Base-by-base conservation (phyloP, 805 yeast genomes). In the Metschnikowia chrysomelidarum region DNA sequence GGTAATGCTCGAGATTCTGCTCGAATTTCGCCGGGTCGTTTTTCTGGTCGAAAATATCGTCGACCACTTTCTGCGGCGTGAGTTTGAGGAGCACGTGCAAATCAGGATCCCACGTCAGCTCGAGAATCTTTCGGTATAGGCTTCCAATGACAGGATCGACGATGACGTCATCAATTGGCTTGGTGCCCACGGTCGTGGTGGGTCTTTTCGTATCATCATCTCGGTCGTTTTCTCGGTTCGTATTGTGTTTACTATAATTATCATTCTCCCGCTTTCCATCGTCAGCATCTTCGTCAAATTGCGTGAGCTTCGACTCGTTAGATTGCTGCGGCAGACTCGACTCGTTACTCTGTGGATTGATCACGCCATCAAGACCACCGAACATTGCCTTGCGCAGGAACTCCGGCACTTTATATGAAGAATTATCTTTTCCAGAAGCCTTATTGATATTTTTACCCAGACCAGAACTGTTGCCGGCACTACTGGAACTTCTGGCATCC, bases 41-140 rank as follows among this genome's bases (percentile, higher is more conserved):
- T 16, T 44, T 30, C 16, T 76, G 74, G 1, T 74, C 70, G 38
- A 86, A 73, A 2, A 89, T 82, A 56, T 87, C 94, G 20, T 78
- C 78, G 8, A 88, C 70, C 43, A 89, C 76, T 39, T 80, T 85
- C 32, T 73, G 71, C 0, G 96, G 91, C 9, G 80, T 66, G 31
- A 55, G 69, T 66, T 62, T 84, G 76, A 65, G 53, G 29, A 61
- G 57, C 37, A 64, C 64, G 53, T 58, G 59, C 24, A 68, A 49
- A 31, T 65, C 67, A 0, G 71, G 72, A 37, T 78, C 85, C 87
- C 87, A 80, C 0, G 79, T 69, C 21, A 74, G 57, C 40, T 79
- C 80, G 41, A 79, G 67, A 1, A 80, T 71, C 43, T 68, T 73
- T 37, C 73, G 70, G 45, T 76, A 76, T 5, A 78, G 56, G 24